Conservation (phyloP, 306 rosid genomes). For the Dalbergia oliveri region DNA sequence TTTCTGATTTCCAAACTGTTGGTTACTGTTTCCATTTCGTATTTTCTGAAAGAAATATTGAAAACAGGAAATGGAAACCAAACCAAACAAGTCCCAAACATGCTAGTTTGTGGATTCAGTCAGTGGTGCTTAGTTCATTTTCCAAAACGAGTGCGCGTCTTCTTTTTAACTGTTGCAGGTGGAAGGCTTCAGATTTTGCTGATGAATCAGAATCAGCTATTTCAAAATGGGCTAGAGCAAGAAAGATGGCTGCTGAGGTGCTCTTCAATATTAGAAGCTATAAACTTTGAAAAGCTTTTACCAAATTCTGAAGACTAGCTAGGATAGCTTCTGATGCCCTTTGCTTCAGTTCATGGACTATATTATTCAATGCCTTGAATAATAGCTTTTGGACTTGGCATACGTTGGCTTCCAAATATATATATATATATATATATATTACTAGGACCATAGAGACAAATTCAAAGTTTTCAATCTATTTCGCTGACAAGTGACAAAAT, state of each 20-base stretch:
- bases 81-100: too few species aligned
- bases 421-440: conserved; percentile 44
- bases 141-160: not conserved
- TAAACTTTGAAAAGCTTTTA: conserved; percentile 31
- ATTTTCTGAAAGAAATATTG: too few species aligned
- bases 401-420: not conserved
- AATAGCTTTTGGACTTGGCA: not conserved
- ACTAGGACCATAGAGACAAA: conserved; percentile 43
- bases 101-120: not conserved
- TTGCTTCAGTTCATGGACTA: conserved; percentile 35
- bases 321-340: conserved; percentile 12
- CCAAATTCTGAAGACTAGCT: conserved; percentile 9
- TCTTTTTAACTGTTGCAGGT: conserved; percentile 56
- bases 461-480: conserved; percentile 43
- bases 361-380: not conserved
- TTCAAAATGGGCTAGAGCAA: conserved; percentile 73
- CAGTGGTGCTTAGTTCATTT: not conserved
- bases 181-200: conserved; percentile 77
- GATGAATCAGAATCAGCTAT: conserved; percentile 67
- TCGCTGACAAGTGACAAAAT: not conserved
- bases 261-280: conserved; percentile 7
- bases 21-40: too few species aligned
- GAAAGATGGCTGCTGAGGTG: conserved; percentile 84
- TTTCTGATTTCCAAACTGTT: too few species aligned
- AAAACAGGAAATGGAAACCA: too few species aligned